Base-by-base conservation (phyloP, 768 basidiomycete genomes). In the Asterophora lycoperdoides region DNA sequence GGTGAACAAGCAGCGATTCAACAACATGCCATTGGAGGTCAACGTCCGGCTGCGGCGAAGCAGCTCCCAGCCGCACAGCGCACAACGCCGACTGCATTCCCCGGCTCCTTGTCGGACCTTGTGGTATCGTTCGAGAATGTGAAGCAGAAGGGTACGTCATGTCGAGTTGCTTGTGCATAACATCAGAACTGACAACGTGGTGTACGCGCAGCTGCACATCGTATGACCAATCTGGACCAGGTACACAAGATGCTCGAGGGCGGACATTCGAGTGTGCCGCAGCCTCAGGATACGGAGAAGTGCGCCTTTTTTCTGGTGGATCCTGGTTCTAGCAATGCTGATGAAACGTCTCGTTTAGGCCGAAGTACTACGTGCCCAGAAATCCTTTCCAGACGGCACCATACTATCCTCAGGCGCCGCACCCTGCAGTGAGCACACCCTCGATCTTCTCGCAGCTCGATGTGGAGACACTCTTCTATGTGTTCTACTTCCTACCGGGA, bases 401-500 rank as follows among this genome's bases (percentile, higher is more conserved):
- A 10, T 97, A 95, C 67, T 99, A 99, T 67, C 93, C 96, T 33
- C 96, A 98, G 67, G 67, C 83, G 46, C 92, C 92, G 26, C 81
- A 86, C 56, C 78, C 85, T 14, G 74, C 89, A 38, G 71, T 98
- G 51, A 90, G 80, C 60, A 87, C 91, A 46, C 81, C 93, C 30
- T 81, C 78, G 8, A 79, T 97, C 43, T 96, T 94, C 64, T 76
- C 86, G 28, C 89, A 93, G 64, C 79, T 98, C 52, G 96, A 99
- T 56, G 85, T 96, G 41, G 96, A 99, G 71, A 97, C 95, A 15
- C 74, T 98, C 8, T 98, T 99, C 70, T 99, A 93, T 71, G 89
- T 98, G 61, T 99, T 99, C 70, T 99, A 99, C 73, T 98, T 91
- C 72, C 81, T 89, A 42, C 92, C 93, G 9, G 94, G 94, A 49